These are phyloP conservation scores for Yarrowia phangngaensis DNA, from an alignment of 805 yeast species.

Conservation along the genomic window DNA sequence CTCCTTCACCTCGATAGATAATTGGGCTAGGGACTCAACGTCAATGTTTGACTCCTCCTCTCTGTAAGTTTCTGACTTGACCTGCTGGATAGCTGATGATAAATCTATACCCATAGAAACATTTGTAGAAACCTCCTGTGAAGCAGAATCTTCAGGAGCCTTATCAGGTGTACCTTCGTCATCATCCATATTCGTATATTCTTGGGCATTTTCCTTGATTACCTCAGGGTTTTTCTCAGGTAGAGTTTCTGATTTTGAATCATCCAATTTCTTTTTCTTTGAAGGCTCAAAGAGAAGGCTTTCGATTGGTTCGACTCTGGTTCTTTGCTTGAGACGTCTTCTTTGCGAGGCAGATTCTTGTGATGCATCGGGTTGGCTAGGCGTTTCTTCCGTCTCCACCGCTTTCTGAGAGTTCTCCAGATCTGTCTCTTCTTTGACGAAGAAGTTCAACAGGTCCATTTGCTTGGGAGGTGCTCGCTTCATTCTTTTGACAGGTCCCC, in stretches of 20 bases:
- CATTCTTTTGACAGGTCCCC: not conserved
- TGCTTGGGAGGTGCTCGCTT: conserved; percentile 7
- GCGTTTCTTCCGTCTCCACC: not conserved
- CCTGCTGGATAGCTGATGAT: conserved; percentile 3
- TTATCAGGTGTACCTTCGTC: not conserved
- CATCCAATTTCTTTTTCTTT: conserved; percentile 1
- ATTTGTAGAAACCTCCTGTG: too few relatives aligned
- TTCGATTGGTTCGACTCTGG: conserved; percentile 10
- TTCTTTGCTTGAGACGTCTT: not conserved
- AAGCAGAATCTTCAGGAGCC: not conserved
- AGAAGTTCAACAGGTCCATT: conserved; percentile 13
- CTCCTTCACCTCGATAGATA: conserved; percentile 6
- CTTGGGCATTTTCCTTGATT: not conserved
- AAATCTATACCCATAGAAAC: not conserved
- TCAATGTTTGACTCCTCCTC: conserved; percentile 2
- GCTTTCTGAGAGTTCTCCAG: not conserved
- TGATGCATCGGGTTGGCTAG: not conserved
- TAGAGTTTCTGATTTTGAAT: not conserved
- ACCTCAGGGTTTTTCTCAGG: not conserved
- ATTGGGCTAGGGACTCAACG: not conserved
- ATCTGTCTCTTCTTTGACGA: conserved; percentile 18
- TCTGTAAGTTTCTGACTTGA: not conserved
- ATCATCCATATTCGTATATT: not conserved
- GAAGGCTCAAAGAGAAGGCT: not conserved
- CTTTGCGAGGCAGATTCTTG: conserved; percentile 8